These are phyloP conservation scores for Backusella macrospora DNA, from an alignment of 192 early-diverging fungal species.

Conservation along the genomic window DNA sequence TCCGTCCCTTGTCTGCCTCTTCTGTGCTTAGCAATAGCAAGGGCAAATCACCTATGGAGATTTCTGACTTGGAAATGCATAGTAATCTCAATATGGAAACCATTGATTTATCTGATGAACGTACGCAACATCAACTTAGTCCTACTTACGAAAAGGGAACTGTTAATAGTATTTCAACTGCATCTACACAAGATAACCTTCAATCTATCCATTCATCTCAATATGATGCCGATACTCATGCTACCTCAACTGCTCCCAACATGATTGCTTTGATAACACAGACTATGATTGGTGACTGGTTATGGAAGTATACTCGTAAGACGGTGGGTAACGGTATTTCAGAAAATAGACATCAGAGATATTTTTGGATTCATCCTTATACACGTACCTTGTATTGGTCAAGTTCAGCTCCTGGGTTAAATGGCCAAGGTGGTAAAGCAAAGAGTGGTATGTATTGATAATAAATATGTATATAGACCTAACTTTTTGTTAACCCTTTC, in stretches of 20 bases:
- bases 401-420: constrained; percentile 55
- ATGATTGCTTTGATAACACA: constrained; percentile 50
- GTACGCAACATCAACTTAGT: neutral
- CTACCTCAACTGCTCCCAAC: neutral
- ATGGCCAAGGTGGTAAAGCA: constrained; percentile 36
- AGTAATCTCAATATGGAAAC: neutral
- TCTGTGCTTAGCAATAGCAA: constrained; percentile 10
- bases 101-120: too few species aligned
- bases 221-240: constrained; percentile 36
- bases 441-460: constrained; percentile 46
- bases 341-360: constrained; percentile 67
- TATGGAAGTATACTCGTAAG: constrained; percentile 73
- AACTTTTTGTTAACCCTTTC: too few species aligned
- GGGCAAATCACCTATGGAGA: neutral
- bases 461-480: neutral
- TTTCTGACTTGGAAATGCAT: neutral
- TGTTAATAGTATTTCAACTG: neutral
- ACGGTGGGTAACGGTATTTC: constrained; percentile 46
- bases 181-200: constrained; percentile 16
- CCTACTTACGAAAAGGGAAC: neutral
- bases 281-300: constrained; percentile 76
- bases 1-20: neutral
- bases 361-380: constrained; percentile 82
- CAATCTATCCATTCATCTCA: neutral
- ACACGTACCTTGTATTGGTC: constrained; percentile 78